Conservation (phyloP, 768 basidiomycete genomes). For the Leccinum truebloodii region DNA sequence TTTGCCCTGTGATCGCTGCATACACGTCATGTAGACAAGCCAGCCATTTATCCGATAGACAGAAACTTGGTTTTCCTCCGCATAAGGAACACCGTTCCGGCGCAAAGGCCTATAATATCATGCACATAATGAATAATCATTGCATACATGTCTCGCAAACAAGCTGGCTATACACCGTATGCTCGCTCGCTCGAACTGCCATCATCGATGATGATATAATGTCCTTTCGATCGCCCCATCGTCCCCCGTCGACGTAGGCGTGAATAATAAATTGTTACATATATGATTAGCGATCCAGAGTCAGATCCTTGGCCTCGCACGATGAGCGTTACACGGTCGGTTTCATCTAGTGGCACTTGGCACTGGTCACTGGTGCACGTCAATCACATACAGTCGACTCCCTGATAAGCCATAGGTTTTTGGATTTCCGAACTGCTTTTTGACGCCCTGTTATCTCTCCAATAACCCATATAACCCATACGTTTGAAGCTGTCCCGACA, state of each 20-base stretch:
- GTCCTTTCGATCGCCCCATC: not conserved
- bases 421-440: too few species aligned
- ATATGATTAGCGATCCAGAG: not conserved
- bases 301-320: not conserved
- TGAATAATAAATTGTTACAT: not conserved
- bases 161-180: not conserved
- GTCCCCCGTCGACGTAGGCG: not conserved
- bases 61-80: not conserved
- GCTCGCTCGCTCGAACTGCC: too few species aligned
- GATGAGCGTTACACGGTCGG: not conserved
- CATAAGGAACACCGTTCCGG: not conserved
- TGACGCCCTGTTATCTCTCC: too few species aligned
- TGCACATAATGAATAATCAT: not conserved
- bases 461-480: too few species aligned
- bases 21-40: not conserved
- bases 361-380: not conserved
- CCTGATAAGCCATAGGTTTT: too few species aligned
- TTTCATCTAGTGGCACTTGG: not conserved
- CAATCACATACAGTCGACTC: not conserved
- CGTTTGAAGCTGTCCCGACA: too few species aligned
- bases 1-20: not conserved
- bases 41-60: not conserved
- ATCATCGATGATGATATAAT: not conserved
- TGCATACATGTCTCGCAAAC: not conserved
- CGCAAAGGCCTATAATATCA: not conserved